A percentile compares a stretch with the other conserved stretches of the same genome.
Evolutionary conservation across 257 asterid genomes (phyloP).

Genomic region (Nicotiana undulata): DNA sequence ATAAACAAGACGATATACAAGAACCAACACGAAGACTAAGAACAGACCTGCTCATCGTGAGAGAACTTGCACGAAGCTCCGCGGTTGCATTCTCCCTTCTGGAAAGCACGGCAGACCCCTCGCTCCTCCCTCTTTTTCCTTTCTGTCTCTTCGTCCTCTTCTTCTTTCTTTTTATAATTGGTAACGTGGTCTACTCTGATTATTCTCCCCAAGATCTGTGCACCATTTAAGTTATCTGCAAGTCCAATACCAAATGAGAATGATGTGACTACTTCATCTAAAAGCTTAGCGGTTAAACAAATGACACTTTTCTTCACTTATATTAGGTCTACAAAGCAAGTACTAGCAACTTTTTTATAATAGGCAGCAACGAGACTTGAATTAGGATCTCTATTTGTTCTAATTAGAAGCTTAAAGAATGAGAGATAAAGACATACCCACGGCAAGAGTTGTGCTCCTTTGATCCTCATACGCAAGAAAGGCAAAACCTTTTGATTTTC

Average conservation of each 20-base stretch:
- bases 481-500: slow-evolving; percentile 93
- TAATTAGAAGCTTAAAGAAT: background rate
- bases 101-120: slow-evolving; percentile 95
- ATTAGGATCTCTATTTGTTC: too few species aligned
- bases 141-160: slow-evolving; percentile 89
- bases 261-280: background rate
- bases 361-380: too few species aligned
- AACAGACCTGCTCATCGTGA: slow-evolving; percentile 76
- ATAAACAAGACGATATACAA: background rate
- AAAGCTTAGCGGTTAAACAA: background rate
- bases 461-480: slow-evolving; percentile 97
- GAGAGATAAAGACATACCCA: slow-evolving; percentile 45
- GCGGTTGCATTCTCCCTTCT: slow-evolving; percentile 72
- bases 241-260: background rate
- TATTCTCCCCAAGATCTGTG: slow-evolving; percentile 68
- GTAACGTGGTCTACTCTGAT: slow-evolving; percentile 80
- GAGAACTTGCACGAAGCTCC: slow-evolving; percentile 92
- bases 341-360: background rate
- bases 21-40: background rate
- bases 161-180: slow-evolving; percentile 78
- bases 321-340: background rate
- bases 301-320: too few species aligned
- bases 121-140: slow-evolving; percentile 88
- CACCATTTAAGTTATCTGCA: slow-evolving; percentile 84
- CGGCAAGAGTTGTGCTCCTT: slow-evolving; percentile 89